These are phyloP conservation scores for Gossypium trilobum DNA, from an alignment of 441 rosid genomes.

Conservation along the genomic window DNA sequence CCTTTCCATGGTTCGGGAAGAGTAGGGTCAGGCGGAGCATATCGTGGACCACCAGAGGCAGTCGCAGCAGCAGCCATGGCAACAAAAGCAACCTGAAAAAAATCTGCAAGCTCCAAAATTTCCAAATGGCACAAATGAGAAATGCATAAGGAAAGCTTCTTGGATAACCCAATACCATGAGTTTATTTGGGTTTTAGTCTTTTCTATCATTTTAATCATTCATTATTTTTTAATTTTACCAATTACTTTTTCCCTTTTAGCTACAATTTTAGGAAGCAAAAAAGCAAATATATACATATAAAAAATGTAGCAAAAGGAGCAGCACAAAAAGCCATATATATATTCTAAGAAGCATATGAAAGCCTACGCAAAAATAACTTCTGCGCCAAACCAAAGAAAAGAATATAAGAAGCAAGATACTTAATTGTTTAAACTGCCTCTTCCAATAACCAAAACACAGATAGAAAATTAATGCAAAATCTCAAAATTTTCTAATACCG, in stretches of 20 bases:
- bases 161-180: background rate
- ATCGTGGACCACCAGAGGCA: slow-evolving; percentile 44
- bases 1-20: slow-evolving; percentile 79
- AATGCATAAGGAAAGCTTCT: background rate
- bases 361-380: background rate
- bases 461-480: background rate
- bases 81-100: slow-evolving; percentile 8
- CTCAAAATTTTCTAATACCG: background rate
- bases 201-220: background rate
- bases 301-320: background rate
- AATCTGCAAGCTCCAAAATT: background rate
- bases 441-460: background rate
- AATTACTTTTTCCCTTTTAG: background rate
- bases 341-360: background rate
- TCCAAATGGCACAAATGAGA: background rate
- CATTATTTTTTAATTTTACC: background rate
- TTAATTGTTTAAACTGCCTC: background rate
- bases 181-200: background rate
- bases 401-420: background rate
- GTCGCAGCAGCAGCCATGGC: slow-evolving; percentile 54
- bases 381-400: background rate
- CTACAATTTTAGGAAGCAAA: background rate
- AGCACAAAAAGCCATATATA: background rate
- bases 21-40: slow-evolving; percentile 67
- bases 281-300: background rate